Conservation (phyloP, 2,329 filamentous ascomycete genomes). For the Ascochyta fabae region DNA sequence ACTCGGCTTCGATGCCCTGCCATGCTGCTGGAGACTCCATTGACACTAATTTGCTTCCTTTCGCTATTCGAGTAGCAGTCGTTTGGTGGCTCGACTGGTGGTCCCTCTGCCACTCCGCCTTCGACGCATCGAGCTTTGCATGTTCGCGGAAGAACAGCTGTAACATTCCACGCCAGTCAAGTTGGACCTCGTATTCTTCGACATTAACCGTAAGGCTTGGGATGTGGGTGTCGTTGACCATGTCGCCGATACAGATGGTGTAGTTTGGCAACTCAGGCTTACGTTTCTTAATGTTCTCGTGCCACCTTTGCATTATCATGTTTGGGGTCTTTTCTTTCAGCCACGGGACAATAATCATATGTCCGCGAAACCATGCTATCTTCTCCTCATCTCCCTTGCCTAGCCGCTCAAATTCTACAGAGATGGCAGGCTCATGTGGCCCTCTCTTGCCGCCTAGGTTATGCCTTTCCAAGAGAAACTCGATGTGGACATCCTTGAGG, state of each 20-base stretch:
- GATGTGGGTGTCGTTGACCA: constrained; percentile 44
- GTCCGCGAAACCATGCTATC: constrained; percentile 24
- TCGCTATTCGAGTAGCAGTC: constrained; percentile 3
- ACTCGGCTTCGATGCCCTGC: constrained; percentile 22
- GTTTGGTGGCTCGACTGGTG: not conserved
- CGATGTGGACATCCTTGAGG: constrained; percentile 30
- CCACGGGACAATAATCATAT: constrained; percentile 2
- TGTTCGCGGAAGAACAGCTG: constrained; percentile 43
- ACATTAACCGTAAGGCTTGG: constrained; percentile 30
- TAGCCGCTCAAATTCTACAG: constrained; percentile 25
- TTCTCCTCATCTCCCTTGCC: constrained; percentile 22
- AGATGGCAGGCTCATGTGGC: constrained; percentile 34
- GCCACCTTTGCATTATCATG: constrained; percentile 34
- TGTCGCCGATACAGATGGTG: constrained; percentile 34
- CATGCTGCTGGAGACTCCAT: constrained; percentile 5
- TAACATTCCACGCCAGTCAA: constrained; percentile 41
- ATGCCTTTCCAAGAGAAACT: constrained; percentile 42
- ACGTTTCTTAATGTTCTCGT: constrained; percentile 28
- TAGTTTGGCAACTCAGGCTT: constrained; percentile 43
- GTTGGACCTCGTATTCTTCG: constrained; percentile 27
- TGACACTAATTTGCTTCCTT: constrained; percentile 21
- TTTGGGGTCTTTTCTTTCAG: constrained; percentile 4
- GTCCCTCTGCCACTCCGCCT: constrained; percentile 7
- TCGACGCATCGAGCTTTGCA: constrained; percentile 18
- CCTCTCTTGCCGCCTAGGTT: constrained; percentile 39